These are phyloP conservation scores for Aureobasidium vineae DNA, from an alignment of 2,329 filamentous ascomycete genomes.

Conservation along the genomic window DNA sequence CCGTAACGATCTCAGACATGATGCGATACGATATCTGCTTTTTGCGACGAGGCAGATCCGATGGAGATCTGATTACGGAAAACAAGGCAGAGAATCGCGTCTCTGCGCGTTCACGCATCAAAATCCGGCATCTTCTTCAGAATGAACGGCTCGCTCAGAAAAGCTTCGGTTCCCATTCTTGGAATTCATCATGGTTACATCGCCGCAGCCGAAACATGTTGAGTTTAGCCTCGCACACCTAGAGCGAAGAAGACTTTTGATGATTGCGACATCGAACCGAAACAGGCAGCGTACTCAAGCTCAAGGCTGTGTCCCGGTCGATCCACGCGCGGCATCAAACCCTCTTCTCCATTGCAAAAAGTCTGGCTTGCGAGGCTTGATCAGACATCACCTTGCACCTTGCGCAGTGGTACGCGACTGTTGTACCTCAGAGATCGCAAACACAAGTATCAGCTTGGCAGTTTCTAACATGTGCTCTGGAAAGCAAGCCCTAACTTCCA, in stretches of 20 bases:
- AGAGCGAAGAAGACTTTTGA: background rate
- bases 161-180: background rate
- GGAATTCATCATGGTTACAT: background rate
- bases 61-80: background rate
- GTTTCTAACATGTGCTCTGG: background rate
- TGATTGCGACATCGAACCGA: slow-evolving; percentile 18
- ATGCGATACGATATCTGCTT: background rate
- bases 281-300: background rate
- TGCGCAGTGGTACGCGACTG: background rate
- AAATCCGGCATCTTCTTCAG: background rate
- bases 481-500: background rate
- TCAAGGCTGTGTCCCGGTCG: slow-evolving; percentile 8
- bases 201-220: background rate
- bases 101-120: background rate
- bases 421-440: slow-evolving; percentile 1
- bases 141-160: background rate
- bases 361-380: background rate
- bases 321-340: slow-evolving; percentile 8
- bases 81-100: background rate
- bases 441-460: slow-evolving; percentile 5
- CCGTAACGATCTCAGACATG: background rate
- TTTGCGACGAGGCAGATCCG: background rate
- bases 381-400: background rate
- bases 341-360: background rate
- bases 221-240: background rate